Evolutionary conservation across 1,284 basidiomycete genomes (phyloP).

Genomic region (Cryptococcus sp.): DNA sequence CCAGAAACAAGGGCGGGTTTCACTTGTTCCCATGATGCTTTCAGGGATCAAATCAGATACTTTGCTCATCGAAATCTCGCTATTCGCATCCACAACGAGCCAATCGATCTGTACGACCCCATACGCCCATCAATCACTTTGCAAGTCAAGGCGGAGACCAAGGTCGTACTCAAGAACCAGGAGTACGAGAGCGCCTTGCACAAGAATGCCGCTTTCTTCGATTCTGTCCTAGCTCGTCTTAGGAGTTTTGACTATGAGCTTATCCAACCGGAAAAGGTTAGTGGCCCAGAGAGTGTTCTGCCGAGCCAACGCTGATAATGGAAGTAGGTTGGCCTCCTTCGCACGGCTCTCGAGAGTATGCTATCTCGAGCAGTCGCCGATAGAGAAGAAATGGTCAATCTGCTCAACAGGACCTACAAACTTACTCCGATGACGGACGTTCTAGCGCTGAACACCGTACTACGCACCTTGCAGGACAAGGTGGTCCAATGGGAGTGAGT

Average conservation of each 20-base stretch:
- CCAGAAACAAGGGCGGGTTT: conserved; percentile 69
- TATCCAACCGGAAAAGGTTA: conserved; percentile 49
- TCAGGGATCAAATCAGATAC: conserved; percentile 88
- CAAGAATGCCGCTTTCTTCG: conserved; percentile 66
- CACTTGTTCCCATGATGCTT: conserved; percentile 91
- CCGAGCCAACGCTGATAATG: not conserved
- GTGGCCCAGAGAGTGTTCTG: conserved; percentile 1
- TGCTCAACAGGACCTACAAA: conserved; percentile 78
- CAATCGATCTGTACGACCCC: conserved; percentile 79
- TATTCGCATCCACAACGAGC: conserved; percentile 86
- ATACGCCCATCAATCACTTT: conserved; percentile 87
- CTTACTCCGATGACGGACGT: conserved; percentile 81
- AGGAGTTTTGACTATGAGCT: conserved; percentile 49
- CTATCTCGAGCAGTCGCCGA: conserved; percentile 73
- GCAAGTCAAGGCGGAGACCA: conserved; percentile 78
- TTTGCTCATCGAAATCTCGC: conserved; percentile 71
- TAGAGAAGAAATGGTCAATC: conserved; percentile 69
- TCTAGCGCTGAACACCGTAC: conserved; percentile 82
- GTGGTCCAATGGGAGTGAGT: conserved; percentile 87
- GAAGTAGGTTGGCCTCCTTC: conserved; percentile 36
- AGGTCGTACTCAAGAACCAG: conserved; percentile 83
- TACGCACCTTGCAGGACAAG: conserved; percentile 85
- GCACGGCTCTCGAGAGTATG: conserved; percentile 53
- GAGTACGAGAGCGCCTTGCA: conserved; percentile 79
- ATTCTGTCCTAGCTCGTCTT: conserved; percentile 57